These are phyloP conservation scores for Rhododendron griersonianum DNA, from an alignment of 148 eudicot species.

Conservation along the genomic window DNA sequence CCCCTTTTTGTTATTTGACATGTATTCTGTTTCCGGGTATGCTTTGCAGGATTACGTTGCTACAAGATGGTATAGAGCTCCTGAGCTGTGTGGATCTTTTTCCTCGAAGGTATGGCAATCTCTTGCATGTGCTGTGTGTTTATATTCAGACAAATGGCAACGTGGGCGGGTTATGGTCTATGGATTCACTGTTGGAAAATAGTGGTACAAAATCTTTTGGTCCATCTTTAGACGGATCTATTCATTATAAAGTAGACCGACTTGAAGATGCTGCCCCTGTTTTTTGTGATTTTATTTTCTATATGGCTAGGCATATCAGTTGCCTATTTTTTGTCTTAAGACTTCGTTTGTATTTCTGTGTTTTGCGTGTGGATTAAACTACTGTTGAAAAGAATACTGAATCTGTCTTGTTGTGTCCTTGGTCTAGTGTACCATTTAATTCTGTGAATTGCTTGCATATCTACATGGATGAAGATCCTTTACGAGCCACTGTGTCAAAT, in stretches of 20 bases:
- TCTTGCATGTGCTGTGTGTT: neutral
- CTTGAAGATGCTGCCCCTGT: neutral
- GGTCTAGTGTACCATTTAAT: neutral
- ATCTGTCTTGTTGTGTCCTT: neutral
- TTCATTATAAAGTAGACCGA: neutral
- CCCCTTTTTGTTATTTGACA: neutral
- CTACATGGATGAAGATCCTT: neutral
- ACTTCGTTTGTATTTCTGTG: neutral
- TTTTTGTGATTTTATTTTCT: neutral
- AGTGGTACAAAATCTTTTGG: neutral
- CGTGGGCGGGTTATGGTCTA: neutral
- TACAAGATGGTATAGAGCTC: constrained; percentile 96
- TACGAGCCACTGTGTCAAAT: neutral
- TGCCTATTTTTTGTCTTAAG: neutral
- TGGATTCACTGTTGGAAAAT: neutral
- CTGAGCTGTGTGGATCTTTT: constrained; percentile 94
- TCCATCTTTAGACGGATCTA: neutral
- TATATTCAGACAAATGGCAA: constrained; percentile 1
- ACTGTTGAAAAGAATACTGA: neutral
- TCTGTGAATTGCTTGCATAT: neutral
- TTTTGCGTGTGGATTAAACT: neutral
- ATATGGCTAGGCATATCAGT: neutral
- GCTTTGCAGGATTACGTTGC: constrained; percentile 82
- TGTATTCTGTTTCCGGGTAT: neutral
- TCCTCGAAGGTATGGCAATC: constrained; percentile 42